Evolutionary conservation across 2,329 filamentous ascomycete species (phyloP), one percentile per base, ranked within the genome.

Genomic region (Tolypocladium ovalisporum): DNA sequence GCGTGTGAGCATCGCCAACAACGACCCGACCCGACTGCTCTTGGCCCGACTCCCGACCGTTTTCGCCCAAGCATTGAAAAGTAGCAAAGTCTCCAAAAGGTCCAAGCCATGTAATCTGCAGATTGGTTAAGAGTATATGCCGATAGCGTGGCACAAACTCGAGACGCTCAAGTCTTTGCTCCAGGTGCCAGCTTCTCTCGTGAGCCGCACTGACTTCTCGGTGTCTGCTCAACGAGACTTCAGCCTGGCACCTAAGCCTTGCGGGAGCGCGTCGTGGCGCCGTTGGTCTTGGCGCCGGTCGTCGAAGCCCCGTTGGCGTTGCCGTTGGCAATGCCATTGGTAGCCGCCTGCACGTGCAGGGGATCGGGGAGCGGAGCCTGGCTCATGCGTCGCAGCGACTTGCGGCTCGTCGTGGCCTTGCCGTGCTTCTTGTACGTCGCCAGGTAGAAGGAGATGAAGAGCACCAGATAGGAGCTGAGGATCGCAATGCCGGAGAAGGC

Each of bases 361-460:
- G 92, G 90, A 72, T 95, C 91, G 66, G 93, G 89, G 55, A 94
- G 78, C 64, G 81, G 81, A 55, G 82, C 81, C 72, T 84, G 81
- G 65, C 79, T 82, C 81, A 85, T 85, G 64, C 81, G 80, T 61
- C 83, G 82, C 61, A 87, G 79, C 42, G 82, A 81, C 80, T 93
- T 94, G 75, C 89, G 92, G 68, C 89, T 89, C 66, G 87, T 91
- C 67, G 82, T 80, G 60, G 81, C 84, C 80, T 91, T 93, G 73
- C 85, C 83, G 61, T 87, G 86, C 80, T 90, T 92, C 79, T 87
- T 89, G 80, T 99, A 99, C 61, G 93, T 99, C 64, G 91, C 91
- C 66, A 96, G 82, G 83, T 97, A 99, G 86, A 99, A 99, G 55
- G 88, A 93, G 77, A 99, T 96, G 85, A 99, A 99, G 65, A 99